These are phyloP conservation scores for Solanum chilense DNA, from an alignment of 257 asterid species.

Conservation along the genomic window DNA sequence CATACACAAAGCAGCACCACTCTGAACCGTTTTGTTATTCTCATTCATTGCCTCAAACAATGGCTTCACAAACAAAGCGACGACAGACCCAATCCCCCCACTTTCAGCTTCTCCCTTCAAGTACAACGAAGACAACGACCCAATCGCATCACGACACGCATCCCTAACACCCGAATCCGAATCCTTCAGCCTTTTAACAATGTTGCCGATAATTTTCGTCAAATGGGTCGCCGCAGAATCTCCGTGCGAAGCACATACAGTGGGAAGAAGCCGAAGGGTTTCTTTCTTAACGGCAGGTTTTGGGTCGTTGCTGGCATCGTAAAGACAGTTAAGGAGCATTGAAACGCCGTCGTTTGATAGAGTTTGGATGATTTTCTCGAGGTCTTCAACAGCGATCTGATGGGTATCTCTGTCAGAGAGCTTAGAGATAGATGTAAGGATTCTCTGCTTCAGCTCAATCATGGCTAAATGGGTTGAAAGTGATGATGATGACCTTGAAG, in stretches of 20 bases:
- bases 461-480: conserved; percentile 76
- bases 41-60: conserved; percentile 89
- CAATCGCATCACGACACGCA: conserved; percentile 83
- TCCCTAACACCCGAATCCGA: conserved; percentile 89
- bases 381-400: conserved; percentile 96
- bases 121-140: conserved; percentile 63
- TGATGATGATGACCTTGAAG: conserved; percentile 45
- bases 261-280: conserved; percentile 62
- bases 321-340: conserved; percentile 89
- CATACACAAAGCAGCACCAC: conserved; percentile 84
- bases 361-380: conserved; percentile 63
- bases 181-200: conserved; percentile 82
- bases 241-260: conserved; percentile 49
- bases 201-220: conserved; percentile 65
- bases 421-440: conserved; percentile 76
- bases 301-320: conserved; percentile 75
- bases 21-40: conserved; percentile 80
- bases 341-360: conserved; percentile 80
- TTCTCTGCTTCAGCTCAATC: conserved; percentile 89
- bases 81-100: conserved; percentile 53
- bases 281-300: conserved; percentile 87
- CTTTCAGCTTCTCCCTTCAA: conserved; percentile 47
- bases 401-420: conserved; percentile 97
- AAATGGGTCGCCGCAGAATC: conserved; percentile 75
- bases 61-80: conserved; percentile 77